Percentiles rank a stretch among this genome's conserved stretches.
Conservation (phyloP, 169 alveolate genomes). For the Plasmodium adleri region DNA sequence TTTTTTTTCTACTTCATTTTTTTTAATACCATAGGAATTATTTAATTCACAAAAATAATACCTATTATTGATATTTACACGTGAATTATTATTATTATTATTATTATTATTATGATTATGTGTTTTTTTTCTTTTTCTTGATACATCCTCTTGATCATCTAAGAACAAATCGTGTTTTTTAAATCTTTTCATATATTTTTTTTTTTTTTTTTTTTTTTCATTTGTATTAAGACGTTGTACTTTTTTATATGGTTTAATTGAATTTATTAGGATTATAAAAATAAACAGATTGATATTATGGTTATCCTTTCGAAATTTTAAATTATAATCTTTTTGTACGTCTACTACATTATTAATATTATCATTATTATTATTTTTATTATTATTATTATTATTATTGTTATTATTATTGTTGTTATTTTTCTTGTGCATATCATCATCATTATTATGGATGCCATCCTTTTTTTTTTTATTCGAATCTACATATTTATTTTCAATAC, state of each 20-base stretch:
- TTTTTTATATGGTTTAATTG: slow-evolving; percentile 71
- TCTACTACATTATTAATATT: background rate
- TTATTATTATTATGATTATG: slow-evolving; percentile 1
- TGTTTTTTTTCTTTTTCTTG: slow-evolving; percentile 11
- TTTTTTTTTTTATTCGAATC: background rate
- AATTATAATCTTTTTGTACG: background rate
- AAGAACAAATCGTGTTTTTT: slow-evolving; percentile 18
- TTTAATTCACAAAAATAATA: too few relatives aligned
- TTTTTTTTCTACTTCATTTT: background rate
- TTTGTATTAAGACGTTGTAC: slow-evolving; percentile 10
- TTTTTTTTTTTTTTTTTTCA: slow-evolving; percentile 8
- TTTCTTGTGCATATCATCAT: background rate
- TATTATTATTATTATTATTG: background rate
- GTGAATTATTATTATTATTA: slow-evolving; percentile 1
- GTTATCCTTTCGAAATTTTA: slow-evolving; percentile 1
- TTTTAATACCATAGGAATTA: background rate
- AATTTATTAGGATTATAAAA: slow-evolving; percentile 54
- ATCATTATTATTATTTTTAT: background rate
- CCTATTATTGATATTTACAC: background rate
- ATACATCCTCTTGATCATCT: slow-evolving; percentile 30
- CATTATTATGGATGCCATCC: background rate
- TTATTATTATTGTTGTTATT: background rate
- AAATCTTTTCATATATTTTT: slow-evolving; percentile 17
- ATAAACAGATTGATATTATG: slow-evolving; percentile 24
- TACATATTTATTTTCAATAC: background rate